phyloP scores from a whole-genome alignment of 1,139 yeast genomes.

The Pichia terricola region DNA sequence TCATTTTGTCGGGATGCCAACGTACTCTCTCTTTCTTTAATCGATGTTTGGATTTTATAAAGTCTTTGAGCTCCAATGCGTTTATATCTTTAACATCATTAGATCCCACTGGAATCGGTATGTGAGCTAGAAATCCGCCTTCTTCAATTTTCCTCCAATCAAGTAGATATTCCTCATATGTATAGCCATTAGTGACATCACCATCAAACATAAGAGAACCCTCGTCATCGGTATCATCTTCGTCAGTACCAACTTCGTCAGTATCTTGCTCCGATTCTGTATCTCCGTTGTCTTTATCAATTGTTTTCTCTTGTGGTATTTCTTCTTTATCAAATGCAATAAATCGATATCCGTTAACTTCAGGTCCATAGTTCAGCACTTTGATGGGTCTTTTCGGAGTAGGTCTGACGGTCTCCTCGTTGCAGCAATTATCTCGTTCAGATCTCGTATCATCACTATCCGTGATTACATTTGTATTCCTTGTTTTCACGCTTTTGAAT shows the following conservation, averaged over 20 bases:
- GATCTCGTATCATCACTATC: not conserved
- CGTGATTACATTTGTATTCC: too few relatives aligned
- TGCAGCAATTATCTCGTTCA: not conserved
- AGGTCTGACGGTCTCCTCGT: not conserved
- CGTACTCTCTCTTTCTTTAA: constrained; percentile 43
- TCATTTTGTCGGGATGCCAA: constrained; percentile 64
- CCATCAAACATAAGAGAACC: too few relatives aligned
- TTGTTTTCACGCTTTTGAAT: too few relatives aligned
- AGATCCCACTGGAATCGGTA: constrained; percentile 17
- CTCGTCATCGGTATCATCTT: not conserved
- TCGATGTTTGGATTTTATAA: constrained; percentile 17
- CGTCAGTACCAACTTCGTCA: not conserved
- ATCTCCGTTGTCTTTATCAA: not conserved
- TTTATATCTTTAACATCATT: constrained; percentile 13
- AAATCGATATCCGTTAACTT: constrained; percentile 27
- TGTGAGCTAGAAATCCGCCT: constrained; percentile 4
- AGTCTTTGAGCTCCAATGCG: constrained; percentile 16
- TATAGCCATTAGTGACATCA: constrained; percentile 1
- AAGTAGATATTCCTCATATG: constrained; percentile 20
- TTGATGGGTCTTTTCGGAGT: not conserved
- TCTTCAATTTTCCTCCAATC: constrained; percentile 21
- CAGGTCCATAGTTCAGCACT: constrained; percentile 27
- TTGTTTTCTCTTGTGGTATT: constrained; percentile 3
- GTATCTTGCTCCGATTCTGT: not conserved
- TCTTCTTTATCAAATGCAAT: constrained; percentile 12